Conservation (phyloP, 2,329 filamentous ascomycete genomes). For the Dothidotthia symphoricarpi region DNA sequence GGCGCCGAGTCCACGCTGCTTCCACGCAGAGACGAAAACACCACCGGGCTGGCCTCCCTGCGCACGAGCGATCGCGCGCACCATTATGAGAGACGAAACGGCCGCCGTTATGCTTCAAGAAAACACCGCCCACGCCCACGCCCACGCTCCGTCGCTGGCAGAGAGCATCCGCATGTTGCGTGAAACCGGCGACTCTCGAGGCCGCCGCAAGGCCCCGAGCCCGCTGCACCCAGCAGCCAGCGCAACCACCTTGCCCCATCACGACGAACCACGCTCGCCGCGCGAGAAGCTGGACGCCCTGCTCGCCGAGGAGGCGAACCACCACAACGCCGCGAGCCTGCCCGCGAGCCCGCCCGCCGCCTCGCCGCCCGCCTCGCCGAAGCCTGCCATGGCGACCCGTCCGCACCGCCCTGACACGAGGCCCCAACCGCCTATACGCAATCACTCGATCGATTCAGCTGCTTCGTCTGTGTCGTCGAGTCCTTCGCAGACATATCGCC, state of each 20-base stretch:
- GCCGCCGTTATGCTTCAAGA: constrained; percentile 33
- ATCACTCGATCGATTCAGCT: constrained; percentile 90
- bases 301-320: constrained; percentile 34
- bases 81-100: constrained; percentile 34
- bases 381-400: constrained; percentile 34
- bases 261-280: constrained; percentile 38
- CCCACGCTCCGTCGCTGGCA: constrained; percentile 25
- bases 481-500: constrained; percentile 49
- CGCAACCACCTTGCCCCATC: constrained; percentile 20
- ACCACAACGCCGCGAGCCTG: constrained; percentile 15
- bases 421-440: constrained; percentile 56
- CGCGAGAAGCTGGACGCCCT: constrained; percentile 42
- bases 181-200: constrained; percentile 22
- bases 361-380: constrained; percentile 16
- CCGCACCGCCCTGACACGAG: constrained; percentile 36
- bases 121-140: constrained; percentile 5
- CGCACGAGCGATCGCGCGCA: too few relatives aligned
- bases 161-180: constrained; percentile 34
- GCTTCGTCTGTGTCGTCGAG: constrained; percentile 61
- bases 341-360: constrained; percentile 11
- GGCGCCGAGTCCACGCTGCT: constrained; percentile 1
- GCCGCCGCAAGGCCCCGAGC: constrained; percentile 28
- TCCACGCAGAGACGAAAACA: too few relatives aligned
- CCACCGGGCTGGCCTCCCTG: too few relatives aligned
- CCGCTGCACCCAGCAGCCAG: constrained; percentile 24